phyloP scores from a whole-genome alignment of 2,329 filamentous ascomycete species.

The Clarireedia hainanense region DNA sequence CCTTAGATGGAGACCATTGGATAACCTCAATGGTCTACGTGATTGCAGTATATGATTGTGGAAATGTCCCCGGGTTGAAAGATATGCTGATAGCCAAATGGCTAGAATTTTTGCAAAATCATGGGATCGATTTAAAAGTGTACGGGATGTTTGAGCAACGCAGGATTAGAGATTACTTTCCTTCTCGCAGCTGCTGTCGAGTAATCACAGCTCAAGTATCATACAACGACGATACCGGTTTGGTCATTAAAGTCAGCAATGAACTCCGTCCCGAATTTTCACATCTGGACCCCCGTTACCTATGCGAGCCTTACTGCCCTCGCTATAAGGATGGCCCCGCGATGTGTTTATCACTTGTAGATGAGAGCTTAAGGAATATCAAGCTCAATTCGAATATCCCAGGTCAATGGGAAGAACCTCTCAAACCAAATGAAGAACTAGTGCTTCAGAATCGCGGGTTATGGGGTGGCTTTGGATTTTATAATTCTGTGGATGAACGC shows the following conservation, averaged over 20 bases:
- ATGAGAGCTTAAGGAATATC: neutral
- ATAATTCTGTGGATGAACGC: neutral
- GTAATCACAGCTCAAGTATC: too few relatives aligned
- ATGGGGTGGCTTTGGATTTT: neutral
- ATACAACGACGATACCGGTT: neutral
- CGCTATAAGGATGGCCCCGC: neutral
- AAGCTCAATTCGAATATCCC: neutral
- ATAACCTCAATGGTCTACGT: too few relatives aligned
- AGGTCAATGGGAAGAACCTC: slow-evolving; percentile 2
- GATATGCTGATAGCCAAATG: too few relatives aligned
- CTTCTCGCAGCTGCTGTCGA: too few relatives aligned
- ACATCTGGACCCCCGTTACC: slow-evolving; percentile 6
- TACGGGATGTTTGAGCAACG: too few relatives aligned
- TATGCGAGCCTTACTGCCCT: neutral
- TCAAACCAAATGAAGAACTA: neutral
- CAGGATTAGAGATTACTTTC: too few relatives aligned
- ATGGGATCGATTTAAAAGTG: too few relatives aligned
- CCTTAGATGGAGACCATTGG: too few relatives aligned
- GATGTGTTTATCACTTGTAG: slow-evolving; percentile 1
- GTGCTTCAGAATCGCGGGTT: neutral
- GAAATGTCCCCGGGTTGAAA: too few relatives aligned
- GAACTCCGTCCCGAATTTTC: neutral
- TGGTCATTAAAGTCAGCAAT: neutral
- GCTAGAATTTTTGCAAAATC: too few relatives aligned
- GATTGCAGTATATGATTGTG: too few relatives aligned